A percentile compares a stretch with the other conserved stretches of the same genome.
Evolutionary conservation across 2,329 filamentous ascomycete species (phyloP).

Genomic region (Colletotrichum siamense): DNA sequence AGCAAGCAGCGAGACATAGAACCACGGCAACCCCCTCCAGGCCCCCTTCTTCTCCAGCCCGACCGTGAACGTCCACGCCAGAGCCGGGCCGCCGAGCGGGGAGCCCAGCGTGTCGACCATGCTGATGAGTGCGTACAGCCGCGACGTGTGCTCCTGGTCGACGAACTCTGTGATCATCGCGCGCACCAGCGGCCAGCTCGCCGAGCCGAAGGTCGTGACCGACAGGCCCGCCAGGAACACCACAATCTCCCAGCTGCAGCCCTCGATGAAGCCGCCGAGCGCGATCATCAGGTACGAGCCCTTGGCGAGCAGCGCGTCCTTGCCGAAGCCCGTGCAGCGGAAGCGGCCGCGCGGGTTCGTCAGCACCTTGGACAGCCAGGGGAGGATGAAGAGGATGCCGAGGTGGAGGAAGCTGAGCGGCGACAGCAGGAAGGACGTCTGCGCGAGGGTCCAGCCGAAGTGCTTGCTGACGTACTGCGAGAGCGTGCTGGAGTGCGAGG

Average conservation of each 20-base stretch:
- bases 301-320: slow-evolving; percentile 41
- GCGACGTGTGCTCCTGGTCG: slow-evolving; percentile 40
- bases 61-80: slow-evolving; percentile 42
- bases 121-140: slow-evolving; percentile 45
- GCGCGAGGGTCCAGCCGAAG: slow-evolving; percentile 47
- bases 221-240: slow-evolving; percentile 43
- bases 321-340: slow-evolving; percentile 37
- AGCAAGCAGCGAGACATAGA: slow-evolving; percentile 40
- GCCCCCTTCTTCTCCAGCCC: slow-evolving; percentile 39
- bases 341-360: slow-evolving; percentile 30
- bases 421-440: slow-evolving; percentile 46
- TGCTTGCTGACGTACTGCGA: slow-evolving; percentile 49
- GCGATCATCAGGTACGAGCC: slow-evolving; percentile 37
- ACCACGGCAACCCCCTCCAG: slow-evolving; percentile 45
- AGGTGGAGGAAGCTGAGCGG: slow-evolving; percentile 45
- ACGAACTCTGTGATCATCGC: slow-evolving; percentile 47
- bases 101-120: slow-evolving; percentile 44
- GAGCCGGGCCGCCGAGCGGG: slow-evolving; percentile 43
- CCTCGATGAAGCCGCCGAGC: slow-evolving; percentile 37
- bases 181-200: slow-evolving; percentile 41
- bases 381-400: slow-evolving; percentile 39
- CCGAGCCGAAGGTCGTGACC: slow-evolving; percentile 42
- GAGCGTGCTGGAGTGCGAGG: slow-evolving; percentile 39
- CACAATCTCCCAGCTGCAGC: slow-evolving; percentile 34
- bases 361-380: slow-evolving; percentile 37